Percentiles rank a stretch among this genome's conserved stretches.
Conservation (phyloP, 495 filamentous ascomycete species). For the Hypoxylon subgilvum region DNA sequence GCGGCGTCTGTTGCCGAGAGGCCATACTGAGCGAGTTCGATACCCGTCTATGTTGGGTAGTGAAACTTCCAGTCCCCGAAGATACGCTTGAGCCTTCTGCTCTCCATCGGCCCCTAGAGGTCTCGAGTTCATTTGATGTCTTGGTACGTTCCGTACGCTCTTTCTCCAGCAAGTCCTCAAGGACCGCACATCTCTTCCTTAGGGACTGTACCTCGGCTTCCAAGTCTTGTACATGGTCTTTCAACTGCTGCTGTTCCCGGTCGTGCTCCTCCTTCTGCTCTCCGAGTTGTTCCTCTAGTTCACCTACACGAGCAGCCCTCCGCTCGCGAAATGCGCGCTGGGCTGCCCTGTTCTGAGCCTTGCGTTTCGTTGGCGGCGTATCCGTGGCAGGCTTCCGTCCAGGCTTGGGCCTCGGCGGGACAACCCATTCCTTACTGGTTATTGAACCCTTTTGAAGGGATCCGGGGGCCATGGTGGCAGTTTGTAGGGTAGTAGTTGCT, state of each 20-base stretch:
- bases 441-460: constrained; percentile 50
- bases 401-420: constrained; percentile 89
- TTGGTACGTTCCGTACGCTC: constrained; percentile 44
- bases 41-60: constrained; percentile 24
- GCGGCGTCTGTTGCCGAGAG: constrained; percentile 24
- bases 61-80: constrained; percentile 37
- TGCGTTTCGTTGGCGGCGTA: constrained; percentile 87
- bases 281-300: constrained; percentile 83
- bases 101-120: constrained; percentile 30
- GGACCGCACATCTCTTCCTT: constrained; percentile 47
- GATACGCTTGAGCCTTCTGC: constrained; percentile 23
- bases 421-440: constrained; percentile 85
- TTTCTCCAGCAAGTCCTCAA: constrained; percentile 52
- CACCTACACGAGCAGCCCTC: constrained; percentile 80
- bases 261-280: constrained; percentile 60
- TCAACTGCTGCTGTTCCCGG: constrained; percentile 52
- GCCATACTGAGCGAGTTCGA: constrained; percentile 22
- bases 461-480: constrained; percentile 37
- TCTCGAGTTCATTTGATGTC: constrained; percentile 35
- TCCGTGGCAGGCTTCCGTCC: constrained; percentile 91
- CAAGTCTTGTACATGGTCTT: constrained; percentile 51
- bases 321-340: constrained; percentile 91
- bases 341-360: constrained; percentile 91
- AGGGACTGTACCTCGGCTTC: constrained; percentile 55
- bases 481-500: constrained; percentile 9